Percentiles rank a stretch among this genome's conserved stretches.
Evolutionary conservation across 495 filamentous ascomycete species (phyloP).

Genomic region (Daldinia concentrica): DNA sequence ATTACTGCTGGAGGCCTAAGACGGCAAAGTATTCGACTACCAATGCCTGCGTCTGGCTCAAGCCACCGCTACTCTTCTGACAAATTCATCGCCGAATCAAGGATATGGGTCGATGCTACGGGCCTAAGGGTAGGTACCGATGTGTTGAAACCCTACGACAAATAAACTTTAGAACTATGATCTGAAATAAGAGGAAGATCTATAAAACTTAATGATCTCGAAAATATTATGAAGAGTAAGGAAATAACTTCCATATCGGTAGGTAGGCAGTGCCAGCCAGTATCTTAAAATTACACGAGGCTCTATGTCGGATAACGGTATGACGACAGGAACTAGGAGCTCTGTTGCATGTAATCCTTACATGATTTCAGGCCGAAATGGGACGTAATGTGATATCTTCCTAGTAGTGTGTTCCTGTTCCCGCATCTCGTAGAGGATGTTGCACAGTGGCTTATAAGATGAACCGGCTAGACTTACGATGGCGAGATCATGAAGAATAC

Average conservation of each 20-base stretch:
- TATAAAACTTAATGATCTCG: not conserved
- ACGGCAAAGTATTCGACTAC: conserved; percentile 21
- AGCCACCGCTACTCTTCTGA: conserved; percentile 18
- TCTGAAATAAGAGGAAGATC: conserved; percentile 7
- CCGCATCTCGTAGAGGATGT: not conserved
- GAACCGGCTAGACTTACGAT: not conserved
- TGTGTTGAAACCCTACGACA: conserved; percentile 14
- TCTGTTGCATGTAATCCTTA: conserved; percentile 1
- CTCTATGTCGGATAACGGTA: conserved; percentile 1
- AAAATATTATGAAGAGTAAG: conserved; percentile 19
- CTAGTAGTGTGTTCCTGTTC: conserved; percentile 5
- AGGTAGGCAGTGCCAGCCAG: not conserved
- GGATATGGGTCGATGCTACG: conserved; percentile 21
- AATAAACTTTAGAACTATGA: conserved; percentile 9
- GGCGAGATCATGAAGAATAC: not conserved
- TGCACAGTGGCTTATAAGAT: conserved; percentile 13
- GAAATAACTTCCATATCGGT: conserved; percentile 11
- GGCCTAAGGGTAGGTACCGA: conserved; percentile 13
- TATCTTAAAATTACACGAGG: conserved; percentile 6
- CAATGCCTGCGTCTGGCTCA: conserved; percentile 16
- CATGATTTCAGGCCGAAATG: conserved; percentile 3
- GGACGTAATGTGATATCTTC: conserved; percentile 6
- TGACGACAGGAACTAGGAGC: conserved; percentile 1
- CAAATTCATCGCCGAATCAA: conserved; percentile 13
- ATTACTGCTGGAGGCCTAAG: conserved; percentile 23